Evolutionary conservation across 148 eudicot genomes (phyloP), one percentile per base, ranked within the genome.

Genomic region (Rhododendron mucronatum): DNA sequence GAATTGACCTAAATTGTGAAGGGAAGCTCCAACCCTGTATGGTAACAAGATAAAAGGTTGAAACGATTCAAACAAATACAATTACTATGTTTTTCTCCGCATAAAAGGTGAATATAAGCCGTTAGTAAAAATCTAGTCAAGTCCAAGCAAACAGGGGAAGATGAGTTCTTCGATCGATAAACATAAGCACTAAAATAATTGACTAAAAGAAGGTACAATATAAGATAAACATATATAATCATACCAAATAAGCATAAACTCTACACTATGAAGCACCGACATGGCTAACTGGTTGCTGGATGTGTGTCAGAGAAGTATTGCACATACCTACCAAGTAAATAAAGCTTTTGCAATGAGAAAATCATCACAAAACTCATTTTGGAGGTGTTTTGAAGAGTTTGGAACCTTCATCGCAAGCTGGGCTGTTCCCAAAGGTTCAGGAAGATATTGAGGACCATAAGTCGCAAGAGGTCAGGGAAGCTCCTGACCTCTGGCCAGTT

Each of bases 1-100:
- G 87, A 97, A 97, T 84, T 93, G 98, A 53, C 99, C 99, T 55
- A 97, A 92, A 88, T 97, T 97, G 90, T 97, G 99, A 86, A 95
- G 89, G 81, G 99, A 98, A 88, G 96, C 96, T 11, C 95, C 99
- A 85, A 97, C 98, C 53, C 99, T 96, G 88, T 45, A 80, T 65
- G 35, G 28, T 44, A 67, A 61, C 9, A 80, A n/a, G 35, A 80
- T 61, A 63, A 2, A 84, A n/a, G 81, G 33, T 57, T 41, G 39
- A 20, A 69, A 11, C 35, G 3, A 80, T 48, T 48, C n/a, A 78
- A 28, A 67, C 59, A 20, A 5, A 53, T 48, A 81, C 11, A 63
- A 12, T 16, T 9, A 81, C 8, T 61, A 23, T 23, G 28, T 63
- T 21, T 7, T 63, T 10, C 69, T 20, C 3, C 3, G 0, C 21